These are phyloP conservation scores for Saccharomyces kudriavzevii DNA, from an alignment of 805 yeast genomes.

Conservation along the genomic window DNA sequence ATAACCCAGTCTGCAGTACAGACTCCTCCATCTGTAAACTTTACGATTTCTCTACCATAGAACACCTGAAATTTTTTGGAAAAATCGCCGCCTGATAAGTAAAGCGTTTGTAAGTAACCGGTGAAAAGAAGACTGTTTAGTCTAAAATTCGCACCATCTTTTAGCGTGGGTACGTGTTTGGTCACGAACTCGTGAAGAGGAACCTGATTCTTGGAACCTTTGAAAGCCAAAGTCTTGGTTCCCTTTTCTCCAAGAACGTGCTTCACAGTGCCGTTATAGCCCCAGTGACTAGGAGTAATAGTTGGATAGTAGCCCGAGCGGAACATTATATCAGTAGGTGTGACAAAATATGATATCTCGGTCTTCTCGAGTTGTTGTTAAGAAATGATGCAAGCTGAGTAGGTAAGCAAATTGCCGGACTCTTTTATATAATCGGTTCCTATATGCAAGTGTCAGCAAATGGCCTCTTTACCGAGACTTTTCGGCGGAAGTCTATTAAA, in stretches of 20 bases:
- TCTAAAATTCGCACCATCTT: slow-evolving; percentile 40
- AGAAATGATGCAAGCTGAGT: not conserved
- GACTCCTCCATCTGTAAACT: slow-evolving; percentile 56
- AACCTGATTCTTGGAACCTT: slow-evolving; percentile 10
- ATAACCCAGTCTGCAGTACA: slow-evolving; percentile 67
- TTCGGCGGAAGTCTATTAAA: not conserved
- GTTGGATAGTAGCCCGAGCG: slow-evolving; percentile 5
- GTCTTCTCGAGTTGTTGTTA: not conserved
- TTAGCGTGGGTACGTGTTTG: slow-evolving; percentile 38
- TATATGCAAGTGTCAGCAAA: not conserved
- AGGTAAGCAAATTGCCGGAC: not conserved
- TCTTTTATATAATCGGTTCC: not conserved
- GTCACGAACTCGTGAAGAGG: slow-evolving; percentile 18
- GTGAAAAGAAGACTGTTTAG: slow-evolving; percentile 56
- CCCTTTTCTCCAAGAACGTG: slow-evolving; percentile 19
- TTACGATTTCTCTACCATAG: slow-evolving; percentile 63
- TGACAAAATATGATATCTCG: not conserved
- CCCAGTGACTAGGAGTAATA: slow-evolving; percentile 26
- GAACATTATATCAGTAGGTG: not conserved
- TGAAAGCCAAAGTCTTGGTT: slow-evolving; percentile 13
- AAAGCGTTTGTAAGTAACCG: slow-evolving; percentile 71
- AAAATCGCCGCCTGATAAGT: slow-evolving; percentile 48
- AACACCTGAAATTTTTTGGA: slow-evolving; percentile 45
- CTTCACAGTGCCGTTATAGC: slow-evolving; percentile 28
- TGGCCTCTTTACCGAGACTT: not conserved